Conservation (phyloP, 345 rosid genomes). For the Arabidopsis suecica region DNA sequence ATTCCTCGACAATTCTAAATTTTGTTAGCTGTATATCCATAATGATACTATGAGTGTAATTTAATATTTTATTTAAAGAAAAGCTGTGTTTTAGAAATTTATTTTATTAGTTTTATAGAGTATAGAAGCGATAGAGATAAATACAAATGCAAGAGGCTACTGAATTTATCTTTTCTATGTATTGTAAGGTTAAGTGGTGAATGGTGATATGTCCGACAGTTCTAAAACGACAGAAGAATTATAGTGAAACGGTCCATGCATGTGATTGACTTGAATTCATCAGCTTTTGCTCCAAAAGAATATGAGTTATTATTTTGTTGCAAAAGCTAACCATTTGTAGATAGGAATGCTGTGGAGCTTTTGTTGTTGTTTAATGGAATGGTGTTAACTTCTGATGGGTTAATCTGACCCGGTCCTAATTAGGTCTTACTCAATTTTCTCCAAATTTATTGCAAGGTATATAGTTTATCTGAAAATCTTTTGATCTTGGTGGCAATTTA, state of each 20-base stretch:
- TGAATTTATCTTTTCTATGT: background rate
- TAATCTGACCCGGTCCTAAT: no score
- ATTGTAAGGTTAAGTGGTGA: constrained; percentile 5
- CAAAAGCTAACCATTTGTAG: no score
- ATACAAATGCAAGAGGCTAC: background rate
- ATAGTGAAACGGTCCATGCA: background rate
- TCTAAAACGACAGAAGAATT: background rate
- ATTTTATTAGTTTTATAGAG: no score
- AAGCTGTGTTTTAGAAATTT: background rate
- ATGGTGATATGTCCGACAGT: constrained; percentile 1
- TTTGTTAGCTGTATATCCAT: constrained; percentile 32
- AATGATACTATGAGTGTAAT: background rate
- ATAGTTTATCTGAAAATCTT: no score
- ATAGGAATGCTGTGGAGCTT: no score
- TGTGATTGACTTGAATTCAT: background rate
- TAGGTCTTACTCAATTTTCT: no score
- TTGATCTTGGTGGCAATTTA: no score
- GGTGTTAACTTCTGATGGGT: no score
- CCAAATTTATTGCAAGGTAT: no score
- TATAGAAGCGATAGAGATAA: background rate
- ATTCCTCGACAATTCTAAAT: background rate
- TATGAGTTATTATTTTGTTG: no score
- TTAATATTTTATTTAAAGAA: background rate
- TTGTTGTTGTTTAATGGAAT: no score
- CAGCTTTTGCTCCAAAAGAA: no score